Base-by-base conservation (phyloP, 306 rosid species). In the Fagus crenata region DNA sequence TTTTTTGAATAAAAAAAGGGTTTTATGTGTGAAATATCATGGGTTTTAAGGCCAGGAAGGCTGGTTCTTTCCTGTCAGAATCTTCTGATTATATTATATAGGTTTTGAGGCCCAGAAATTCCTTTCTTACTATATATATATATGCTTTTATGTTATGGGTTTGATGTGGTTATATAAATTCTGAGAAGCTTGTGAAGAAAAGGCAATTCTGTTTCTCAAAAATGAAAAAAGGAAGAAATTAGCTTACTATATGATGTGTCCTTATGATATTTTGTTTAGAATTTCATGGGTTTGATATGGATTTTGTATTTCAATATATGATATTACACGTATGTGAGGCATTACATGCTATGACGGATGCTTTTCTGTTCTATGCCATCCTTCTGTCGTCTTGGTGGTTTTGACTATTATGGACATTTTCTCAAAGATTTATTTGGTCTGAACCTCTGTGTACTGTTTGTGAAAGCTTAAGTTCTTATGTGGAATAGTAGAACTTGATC, bases 21-120 rank as follows among this genome's bases (percentile, higher is more conserved):
- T 76, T n/a, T 31, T 40, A 39, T 33, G n/a, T 54, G 46, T 17
- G 4, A 32, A 14, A 28, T 43, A 8, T 61, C 18, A 31, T 12
- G 28, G 39, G 36, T 39, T 67, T 56, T 40, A 32, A 37, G 67
- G 80, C 28, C 40, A 67, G n/a, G 31, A 18, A 35, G 73, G 67
- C 31, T 49, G 63, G 51, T 67, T 65, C 43, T 18, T 51, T 76
- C 49, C 69, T 17, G 53, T 49, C 40, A 61, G 56, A 63, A 64
- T 36, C 5, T 64, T 64, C 69, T 35, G 69, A 32, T 15, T 5
- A 13, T 14, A 36, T 36, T 14, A 36, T 22, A 13, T 15, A 59
- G 39, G n/a, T 64, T 64, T 36, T 64, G 67, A 64, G 43, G 31
- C 69, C 69, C 17, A 36, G 69, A 37, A 64, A 33, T 64, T 36